Evolutionary conservation across 345 rosid species (phyloP).

Genomic region (Mangifera indica): DNA sequence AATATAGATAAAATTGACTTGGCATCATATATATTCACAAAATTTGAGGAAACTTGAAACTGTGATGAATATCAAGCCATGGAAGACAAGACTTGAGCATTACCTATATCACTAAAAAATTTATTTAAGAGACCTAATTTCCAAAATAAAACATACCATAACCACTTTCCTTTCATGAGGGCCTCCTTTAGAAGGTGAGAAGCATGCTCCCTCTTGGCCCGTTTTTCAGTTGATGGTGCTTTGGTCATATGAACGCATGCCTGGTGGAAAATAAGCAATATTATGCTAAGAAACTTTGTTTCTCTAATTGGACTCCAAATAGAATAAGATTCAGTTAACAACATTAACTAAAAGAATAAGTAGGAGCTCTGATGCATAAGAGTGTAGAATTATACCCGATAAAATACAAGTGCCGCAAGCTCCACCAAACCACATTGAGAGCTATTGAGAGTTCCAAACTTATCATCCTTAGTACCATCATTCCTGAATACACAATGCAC

Average conservation of each 20-base stretch:
- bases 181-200: conserved; percentile 66
- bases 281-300: not conserved
- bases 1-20: too few relatives aligned
- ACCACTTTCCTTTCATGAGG: conserved; percentile 77
- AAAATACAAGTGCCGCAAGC: conserved; percentile 73
- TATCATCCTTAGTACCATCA: conserved; percentile 76
- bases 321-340: conserved; percentile 3
- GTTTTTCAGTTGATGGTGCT: conserved; percentile 55
- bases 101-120: not conserved
- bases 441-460: conserved; percentile 58
- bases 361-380: not conserved
- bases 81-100: not conserved
- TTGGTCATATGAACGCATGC: conserved; percentile 50
- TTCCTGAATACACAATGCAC: conserved; percentile 42
- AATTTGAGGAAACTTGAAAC: not conserved
- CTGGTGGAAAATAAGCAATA: conserved; percentile 30
- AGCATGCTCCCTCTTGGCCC: conserved; percentile 61
- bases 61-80: not conserved
- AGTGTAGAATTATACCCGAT: conserved; percentile 48
- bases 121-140: not conserved
- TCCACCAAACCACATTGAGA: conserved; percentile 66
- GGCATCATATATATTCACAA: too few relatives aligned
- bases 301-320: not conserved
- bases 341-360: conserved; percentile 15
- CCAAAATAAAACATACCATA: conserved; percentile 57